Base-by-base conservation (phyloP, 108 stramenopile species). In the Bacterosira constricta region DNA sequence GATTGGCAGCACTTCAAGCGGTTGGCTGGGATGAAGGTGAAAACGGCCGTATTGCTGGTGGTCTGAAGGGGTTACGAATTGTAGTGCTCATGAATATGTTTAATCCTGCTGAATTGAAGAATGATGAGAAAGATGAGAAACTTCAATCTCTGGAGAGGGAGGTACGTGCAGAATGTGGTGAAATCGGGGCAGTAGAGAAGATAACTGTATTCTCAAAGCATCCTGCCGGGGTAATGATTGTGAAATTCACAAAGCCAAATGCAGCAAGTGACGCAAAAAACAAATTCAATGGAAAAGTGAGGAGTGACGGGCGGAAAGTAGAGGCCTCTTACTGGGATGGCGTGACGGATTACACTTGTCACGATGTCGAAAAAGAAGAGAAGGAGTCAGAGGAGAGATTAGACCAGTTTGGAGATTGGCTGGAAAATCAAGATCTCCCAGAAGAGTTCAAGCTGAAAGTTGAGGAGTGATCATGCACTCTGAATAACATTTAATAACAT, bases 401-500 rank as follows among this genome's bases (percentile, higher is more conserved):
- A 27, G 96, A 97, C 35, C 94, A 95, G 45, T 98, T 98, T 83
- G 98, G 98, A 7, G 82, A 90, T 52, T 97, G 97, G 98, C 70
- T 98, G 27, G 98, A 98, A 25, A 76, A 89, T 37, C 96, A 98
- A 77, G 88, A 91, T 31, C 63, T 98, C 7, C 97, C 97, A 30
- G 90, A 91, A 51, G 97, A 98, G 56, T 86, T 97, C 31, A 74
- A 81, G 63, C 60, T 94, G 25, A 77, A 85, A 71, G 87, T 90
- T 4, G 90, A 84, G 31, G 58, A 55, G 41, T 60, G 32, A 59
- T 6, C 25, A 26, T 53, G n/a, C n/a, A n/a, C n/a, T n/a, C n/a
- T n/a, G n/a, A n/a, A n/a, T n/a, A n/a, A n/a, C n/a, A n/a, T n/a
- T n/a, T n/a, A n/a, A n/a, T n/a, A n/a, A n/a, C n/a, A n/a, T n/a